Evolutionary conservation across 306 rosid species (phyloP).

Genomic region (Cucumis sativus): Cucumber_9930_V3 NC_026657.2:40413001-40413500

Average conservation of each 20-base stretch:
- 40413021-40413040: slow-evolving; percentile 34
- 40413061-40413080: slow-evolving; percentile 32
- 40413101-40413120: slow-evolving; percentile 54
- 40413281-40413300: slow-evolving; percentile 23
- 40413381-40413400: slow-evolving; percentile 21
- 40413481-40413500: slow-evolving; percentile 8
- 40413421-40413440: slow-evolving; percentile 35
- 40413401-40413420: slow-evolving; percentile 36
- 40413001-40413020: slow-evolving; percentile 25
- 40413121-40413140: slow-evolving; percentile 39
- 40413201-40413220: slow-evolving; percentile 16
- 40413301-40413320: slow-evolving; percentile 27
- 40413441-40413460: slow-evolving; percentile 36
- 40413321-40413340: slow-evolving; percentile 27
- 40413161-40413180: slow-evolving; percentile 15
- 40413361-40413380: slow-evolving; percentile 10
- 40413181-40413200: background rate
- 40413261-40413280: slow-evolving; percentile 5
- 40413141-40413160: slow-evolving; percentile 4
- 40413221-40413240: slow-evolving; percentile 27
- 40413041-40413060: slow-evolving; percentile 25
- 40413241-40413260: slow-evolving; percentile 17
- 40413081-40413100: slow-evolving; percentile 35
- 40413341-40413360: slow-evolving; percentile 27
- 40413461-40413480: slow-evolving; percentile 16